Evolutionary conservation across 2,329 filamentous ascomycete species (phyloP), one percentile per base, ranked within the genome.

Genomic region (Cytospora schulzeri): DNA sequence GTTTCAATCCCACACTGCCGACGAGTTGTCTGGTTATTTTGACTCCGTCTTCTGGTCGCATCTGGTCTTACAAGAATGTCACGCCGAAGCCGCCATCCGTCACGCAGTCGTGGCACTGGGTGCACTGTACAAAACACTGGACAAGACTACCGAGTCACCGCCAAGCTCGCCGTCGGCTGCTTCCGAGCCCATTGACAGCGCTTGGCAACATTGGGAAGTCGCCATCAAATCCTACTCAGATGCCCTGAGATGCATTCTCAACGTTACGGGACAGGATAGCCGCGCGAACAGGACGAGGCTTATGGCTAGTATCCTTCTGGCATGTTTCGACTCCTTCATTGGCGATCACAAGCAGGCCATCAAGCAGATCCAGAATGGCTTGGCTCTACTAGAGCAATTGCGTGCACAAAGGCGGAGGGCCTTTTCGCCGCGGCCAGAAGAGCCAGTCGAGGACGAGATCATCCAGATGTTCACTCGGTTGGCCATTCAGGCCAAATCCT

Each of bases 261-360:
- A 75, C 54, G 76, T 80, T 5, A 74, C 77, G 17, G 76, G 77
- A 15, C 76, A 79, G 55, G 80, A 81, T 52, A 75, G 69, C 31
- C 70, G 72, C 57, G 81, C 81, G 19, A 80, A 82, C 73, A 80
- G 82, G 69, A 85, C 79, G 15, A 81, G 81, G 57, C 78, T 90
- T n/a, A 88, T 90, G 80, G 83, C 85, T 19, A 88, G 82, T 60
- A 84, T 90, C 41, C 76, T 90, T 45, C 79, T 90, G 57, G 85
- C 86, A n/a, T 89, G 85, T 73, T 90, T 90, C 67, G 87, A 90
- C 73, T 88, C 85, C 1, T 88, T 89, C 70, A 83, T 87, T 33
- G 86, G 86, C 22, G 83, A 88, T 66, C 86, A 88, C 70, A 83
- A 79, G 68, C 83, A 85, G 68, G 86, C 86, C 50, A 88, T 89